A percentile compares a stretch with the other conserved stretches of the same genome.
These are phyloP conservation scores for Hibiscus trionum DNA, from an alignment of 345 rosid genomes.

Conservation along the genomic window DNA sequence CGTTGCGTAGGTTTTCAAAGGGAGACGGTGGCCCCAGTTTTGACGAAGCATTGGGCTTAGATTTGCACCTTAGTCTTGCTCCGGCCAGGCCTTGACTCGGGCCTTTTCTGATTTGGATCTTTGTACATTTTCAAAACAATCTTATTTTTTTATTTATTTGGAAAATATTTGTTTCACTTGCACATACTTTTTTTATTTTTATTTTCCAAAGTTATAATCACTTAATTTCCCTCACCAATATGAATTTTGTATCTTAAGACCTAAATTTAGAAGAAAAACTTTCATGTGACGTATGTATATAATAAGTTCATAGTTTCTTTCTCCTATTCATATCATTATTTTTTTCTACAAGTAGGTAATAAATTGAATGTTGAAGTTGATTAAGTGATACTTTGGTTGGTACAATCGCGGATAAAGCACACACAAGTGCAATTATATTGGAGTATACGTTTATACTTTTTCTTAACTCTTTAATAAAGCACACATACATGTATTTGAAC, in stretches of 20 bases:
- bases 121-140: conserved; percentile 37
- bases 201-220: background rate
- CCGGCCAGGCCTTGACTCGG: conserved; percentile 62
- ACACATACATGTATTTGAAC: too few relatives aligned
- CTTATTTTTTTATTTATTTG: conserved; percentile 34
- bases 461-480: too few relatives aligned
- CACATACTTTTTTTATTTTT: background rate
- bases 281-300: background rate
- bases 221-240: conserved; percentile 1
- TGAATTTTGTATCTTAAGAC: background rate
- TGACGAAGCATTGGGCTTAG: conserved; percentile 68
- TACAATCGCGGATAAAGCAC: too few relatives aligned
- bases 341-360: too few relatives aligned
- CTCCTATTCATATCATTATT: background rate
- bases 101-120: background rate
- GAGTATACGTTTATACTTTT: too few relatives aligned
- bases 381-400: too few relatives aligned
- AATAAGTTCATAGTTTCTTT: background rate
- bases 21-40: conserved; percentile 59
- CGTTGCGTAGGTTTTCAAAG: conserved; percentile 59
- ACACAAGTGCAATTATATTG: too few relatives aligned
- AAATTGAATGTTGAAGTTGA: too few relatives aligned
- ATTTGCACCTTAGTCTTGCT: conserved; percentile 89
- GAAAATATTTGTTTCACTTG: conserved; percentile 7
- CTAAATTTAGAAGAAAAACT: background rate